These are phyloP conservation scores for Aspergillus jensenii DNA, from an alignment of 2,329 filamentous ascomycete genomes.

Conservation along the genomic window DNA sequence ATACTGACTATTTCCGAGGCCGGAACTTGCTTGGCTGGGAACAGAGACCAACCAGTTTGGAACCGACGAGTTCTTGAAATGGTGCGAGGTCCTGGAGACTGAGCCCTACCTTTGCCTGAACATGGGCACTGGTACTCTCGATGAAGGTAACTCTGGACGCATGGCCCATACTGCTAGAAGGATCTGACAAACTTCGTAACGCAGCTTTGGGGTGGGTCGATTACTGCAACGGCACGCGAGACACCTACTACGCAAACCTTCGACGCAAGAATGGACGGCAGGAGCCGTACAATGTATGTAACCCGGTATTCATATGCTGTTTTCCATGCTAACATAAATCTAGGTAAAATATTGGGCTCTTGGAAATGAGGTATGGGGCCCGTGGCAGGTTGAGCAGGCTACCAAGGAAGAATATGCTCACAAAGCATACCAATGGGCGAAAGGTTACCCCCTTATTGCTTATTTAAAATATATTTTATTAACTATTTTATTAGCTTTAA, in stretches of 20 bases:
- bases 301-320: neutral
- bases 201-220: conserved; percentile 73
- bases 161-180: neutral
- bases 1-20: conserved; percentile 38
- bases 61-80: conserved; percentile 83
- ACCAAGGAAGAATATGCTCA: conserved; percentile 61
- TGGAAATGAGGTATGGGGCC: conserved; percentile 69
- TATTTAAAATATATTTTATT: neutral
- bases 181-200: neutral
- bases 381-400: conserved; percentile 61
- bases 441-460: conserved; percentile 37
- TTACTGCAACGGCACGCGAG: conserved; percentile 76
- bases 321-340: conserved; percentile 11
- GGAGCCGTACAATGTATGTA: conserved; percentile 67
- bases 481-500: conserved; percentile 31
- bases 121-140: conserved; percentile 70
- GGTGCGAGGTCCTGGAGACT: conserved; percentile 70
- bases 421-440: conserved; percentile 60
- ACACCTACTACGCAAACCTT: conserved; percentile 80
- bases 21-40: conserved; percentile 77
- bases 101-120: conserved; percentile 80
- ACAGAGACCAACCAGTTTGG: conserved; percentile 77
- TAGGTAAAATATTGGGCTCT: conserved; percentile 80
- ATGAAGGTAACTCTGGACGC: conserved; percentile 46
- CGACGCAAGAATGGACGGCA: conserved; percentile 72